Conservation (phyloP, 768 basidiomycete genomes). For the Dendrothele bispora region DNA sequence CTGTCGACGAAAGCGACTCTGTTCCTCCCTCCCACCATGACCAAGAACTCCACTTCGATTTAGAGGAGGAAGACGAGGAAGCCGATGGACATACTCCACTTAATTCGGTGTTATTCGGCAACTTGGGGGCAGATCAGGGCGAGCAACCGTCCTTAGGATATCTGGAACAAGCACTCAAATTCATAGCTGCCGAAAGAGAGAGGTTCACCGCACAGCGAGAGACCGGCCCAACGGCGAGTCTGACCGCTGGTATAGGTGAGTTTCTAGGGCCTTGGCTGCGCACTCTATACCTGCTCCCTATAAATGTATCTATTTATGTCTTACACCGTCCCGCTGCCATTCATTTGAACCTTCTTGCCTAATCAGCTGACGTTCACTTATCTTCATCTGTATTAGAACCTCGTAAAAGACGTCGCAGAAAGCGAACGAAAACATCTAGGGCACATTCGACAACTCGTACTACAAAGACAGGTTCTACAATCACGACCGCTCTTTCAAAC, state of each 20-base stretch:
- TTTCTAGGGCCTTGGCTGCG: too few relatives aligned
- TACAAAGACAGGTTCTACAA: background rate
- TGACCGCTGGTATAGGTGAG: slow-evolving; percentile 6
- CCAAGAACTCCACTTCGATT: slow-evolving; percentile 12
- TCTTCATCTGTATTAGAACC: too few relatives aligned
- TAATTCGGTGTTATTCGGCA: too few relatives aligned
- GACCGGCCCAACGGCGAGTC: slow-evolving; percentile 22
- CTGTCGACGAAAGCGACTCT: background rate
- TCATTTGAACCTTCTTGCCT: too few relatives aligned
- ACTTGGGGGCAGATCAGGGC: too few relatives aligned
- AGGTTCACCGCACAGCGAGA: slow-evolving; percentile 50
- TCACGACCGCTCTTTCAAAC: slow-evolving; percentile 5
- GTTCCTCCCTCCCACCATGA: too few relatives aligned
- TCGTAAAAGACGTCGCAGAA: slow-evolving; percentile 37
- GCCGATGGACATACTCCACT: too few relatives aligned
- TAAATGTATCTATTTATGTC: too few relatives aligned
- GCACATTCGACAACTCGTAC: slow-evolving; percentile 12
- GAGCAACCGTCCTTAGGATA: slow-evolving; percentile 69
- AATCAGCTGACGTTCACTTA: too few relatives aligned
- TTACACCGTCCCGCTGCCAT: too few relatives aligned
- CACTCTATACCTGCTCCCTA: too few relatives aligned
- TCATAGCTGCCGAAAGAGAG: slow-evolving; percentile 70
- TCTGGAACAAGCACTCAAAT: slow-evolving; percentile 73
- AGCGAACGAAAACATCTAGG: slow-evolving; percentile 26
- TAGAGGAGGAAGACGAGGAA: slow-evolving; percentile 16